A percentile compares a stretch with the other conserved stretches of the same genome.
phyloP scores from a whole-genome alignment of 495 filamentous ascomycete species.

The Extremus antarcticus region DNA sequence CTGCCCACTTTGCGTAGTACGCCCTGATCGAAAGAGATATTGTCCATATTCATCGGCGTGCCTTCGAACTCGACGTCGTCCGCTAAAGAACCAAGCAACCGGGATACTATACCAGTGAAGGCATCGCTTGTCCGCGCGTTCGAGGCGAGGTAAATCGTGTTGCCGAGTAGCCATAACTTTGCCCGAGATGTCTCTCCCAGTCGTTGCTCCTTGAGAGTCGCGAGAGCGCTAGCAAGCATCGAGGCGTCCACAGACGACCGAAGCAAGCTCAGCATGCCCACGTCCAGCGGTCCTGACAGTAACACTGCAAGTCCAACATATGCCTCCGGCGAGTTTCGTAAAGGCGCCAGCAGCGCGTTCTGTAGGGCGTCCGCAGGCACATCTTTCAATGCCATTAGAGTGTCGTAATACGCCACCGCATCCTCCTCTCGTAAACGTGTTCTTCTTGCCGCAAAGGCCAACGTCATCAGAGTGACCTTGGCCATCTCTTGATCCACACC shows the following conservation, averaged over 20 bases:
- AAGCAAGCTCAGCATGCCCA: constrained; percentile 15
- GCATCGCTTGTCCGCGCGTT: constrained; percentile 39
- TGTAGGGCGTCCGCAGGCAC: constrained; percentile 5
- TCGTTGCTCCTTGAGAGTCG: background rate
- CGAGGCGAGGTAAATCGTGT: constrained; percentile 65
- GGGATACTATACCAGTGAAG: constrained; percentile 55
- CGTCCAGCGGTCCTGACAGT: constrained; percentile 11
- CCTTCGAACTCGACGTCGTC: constrained; percentile 46
- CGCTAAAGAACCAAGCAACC: constrained; percentile 51
- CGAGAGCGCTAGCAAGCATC: constrained; percentile 9
- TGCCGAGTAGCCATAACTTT: constrained; percentile 62
- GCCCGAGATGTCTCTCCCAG: constrained; percentile 22
- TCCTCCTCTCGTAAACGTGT: constrained; percentile 19
- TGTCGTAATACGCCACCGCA: constrained; percentile 26
- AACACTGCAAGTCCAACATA: constrained; percentile 15
- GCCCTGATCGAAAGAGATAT: constrained; percentile 12
- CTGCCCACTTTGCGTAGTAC: constrained; percentile 11
- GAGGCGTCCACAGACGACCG: constrained; percentile 6
- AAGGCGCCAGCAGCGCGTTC: constrained; percentile 13
- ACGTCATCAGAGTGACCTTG: background rate
- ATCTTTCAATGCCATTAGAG: constrained; percentile 19
- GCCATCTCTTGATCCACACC: constrained; percentile 4
- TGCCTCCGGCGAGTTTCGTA: constrained; percentile 7
- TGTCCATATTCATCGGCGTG: constrained; percentile 13
- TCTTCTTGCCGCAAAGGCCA: constrained; percentile 20